Base-by-base conservation (phyloP, 1,284 basidiomycete species). In the Moniliella sp. region DNA sequence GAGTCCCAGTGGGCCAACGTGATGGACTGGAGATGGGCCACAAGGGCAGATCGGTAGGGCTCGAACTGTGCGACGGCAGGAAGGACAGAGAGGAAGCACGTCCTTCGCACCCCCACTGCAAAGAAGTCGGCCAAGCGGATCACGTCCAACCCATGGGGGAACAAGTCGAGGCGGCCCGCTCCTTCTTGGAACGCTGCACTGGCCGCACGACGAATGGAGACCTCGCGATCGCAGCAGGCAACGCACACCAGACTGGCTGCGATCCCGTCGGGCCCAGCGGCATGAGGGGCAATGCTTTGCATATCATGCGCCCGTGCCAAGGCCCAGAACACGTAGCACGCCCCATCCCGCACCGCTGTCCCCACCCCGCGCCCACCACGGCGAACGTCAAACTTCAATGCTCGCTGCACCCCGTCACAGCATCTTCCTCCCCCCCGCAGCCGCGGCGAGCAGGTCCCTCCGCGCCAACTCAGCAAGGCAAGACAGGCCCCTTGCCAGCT, bases 161-260 rank as follows among this genome's bases (percentile, higher is more conserved):
- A 86, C 32, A 84, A 63, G 31, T 32, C 28, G 31, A 78, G 77
- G 48, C 91, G 68, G 5, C 91, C 91, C 25, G 94, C 91, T 49
- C 78, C 77, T 62, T 99, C 91, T 60, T 97, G 91, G 58, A 83
- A 97, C 3, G 88, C 83, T 5, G 91, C 91, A 61, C 86, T 94
- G 2, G 88, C 84, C 3, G 91, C 91, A 40, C 91, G 67, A n/a
- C 91, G 71, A 30, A 97, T 83, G 37, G 82, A 79, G 9, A 94
- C 75, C 56, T 97, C 91, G 16, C 91, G 71, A 63, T 99, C 91
- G 46, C 76, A 83, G 23, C 83, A 66, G 0, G 86, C 73, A 3
- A 83, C 78, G 7, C 72, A 69, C 5, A 77, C 73, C 32, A 97
- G 68, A 15, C 66, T 65, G 21, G 69, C 70, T 1, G 86, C 77